Evolutionary conservation across 2,329 filamentous ascomycete genomes (phyloP).

Genomic region (Penicillium psychrosexuale): DNA sequence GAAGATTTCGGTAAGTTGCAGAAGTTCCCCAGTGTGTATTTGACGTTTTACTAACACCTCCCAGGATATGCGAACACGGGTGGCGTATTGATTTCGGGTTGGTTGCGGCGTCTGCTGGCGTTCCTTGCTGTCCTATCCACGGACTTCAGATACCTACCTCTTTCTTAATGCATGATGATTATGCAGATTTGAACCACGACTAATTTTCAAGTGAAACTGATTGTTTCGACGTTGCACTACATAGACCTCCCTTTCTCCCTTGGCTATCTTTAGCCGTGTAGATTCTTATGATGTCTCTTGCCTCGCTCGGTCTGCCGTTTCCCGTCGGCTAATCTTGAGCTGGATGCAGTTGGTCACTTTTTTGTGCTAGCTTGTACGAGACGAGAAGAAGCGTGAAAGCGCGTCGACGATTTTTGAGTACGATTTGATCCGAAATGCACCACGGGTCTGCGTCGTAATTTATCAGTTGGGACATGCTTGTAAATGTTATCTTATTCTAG

Average conservation of each 20-base stretch:
- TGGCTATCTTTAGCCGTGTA: background rate
- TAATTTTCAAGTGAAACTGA: background rate
- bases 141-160: conserved; percentile 28
- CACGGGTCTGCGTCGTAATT: conserved; percentile 45
- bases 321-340: conserved; percentile 40
- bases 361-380: conserved; percentile 40
- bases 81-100: conserved; percentile 48
- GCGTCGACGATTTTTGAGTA: conserved; percentile 52
- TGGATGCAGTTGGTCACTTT: conserved; percentile 34
- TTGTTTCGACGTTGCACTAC: background rate
- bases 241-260: background rate
- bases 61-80: conserved; percentile 57
- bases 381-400: conserved; percentile 42
- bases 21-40: background rate
- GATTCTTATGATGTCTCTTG: conserved; percentile 39
- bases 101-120: conserved; percentile 27
- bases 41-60: conserved; percentile 13
- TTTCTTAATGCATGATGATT: conserved; percentile 19
- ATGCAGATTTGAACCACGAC: conserved; percentile 9
- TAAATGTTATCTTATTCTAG: background rate
- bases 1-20: conserved; percentile 69
- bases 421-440: conserved; percentile 39
- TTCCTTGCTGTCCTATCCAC: conserved; percentile 17
- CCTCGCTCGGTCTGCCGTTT: conserved; percentile 49
- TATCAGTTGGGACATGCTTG: conserved; percentile 42